Conservation (phyloP, 768 basidiomycete genomes). For the Lentinus brumalis region DNA sequence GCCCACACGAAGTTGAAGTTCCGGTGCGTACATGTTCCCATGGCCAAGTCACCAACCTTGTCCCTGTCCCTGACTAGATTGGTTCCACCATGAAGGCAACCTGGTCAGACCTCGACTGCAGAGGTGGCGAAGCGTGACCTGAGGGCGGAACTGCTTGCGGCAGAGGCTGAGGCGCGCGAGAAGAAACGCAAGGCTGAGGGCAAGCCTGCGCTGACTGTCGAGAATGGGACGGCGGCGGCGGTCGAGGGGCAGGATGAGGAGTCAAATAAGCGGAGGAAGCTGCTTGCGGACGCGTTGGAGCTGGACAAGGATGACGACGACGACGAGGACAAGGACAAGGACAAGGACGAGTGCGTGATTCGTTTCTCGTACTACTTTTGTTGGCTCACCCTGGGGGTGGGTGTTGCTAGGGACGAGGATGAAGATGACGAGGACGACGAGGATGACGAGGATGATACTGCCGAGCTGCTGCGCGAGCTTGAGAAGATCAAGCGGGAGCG, state of each 20-base stretch:
- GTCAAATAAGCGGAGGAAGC: slow-evolving; percentile 78
- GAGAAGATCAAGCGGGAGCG: slow-evolving; percentile 98
- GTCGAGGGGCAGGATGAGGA: slow-evolving; percentile 60
- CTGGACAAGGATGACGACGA: slow-evolving; percentile 91
- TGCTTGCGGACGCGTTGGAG: slow-evolving; percentile 84
- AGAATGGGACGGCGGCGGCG: slow-evolving; percentile 43
- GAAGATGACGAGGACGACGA: slow-evolving; percentile 55
- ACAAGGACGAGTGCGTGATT: slow-evolving; percentile 46
- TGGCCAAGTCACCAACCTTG: neutral
- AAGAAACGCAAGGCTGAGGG: slow-evolving; percentile 94
- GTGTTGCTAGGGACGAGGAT: slow-evolving; percentile 26
- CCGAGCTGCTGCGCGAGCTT: slow-evolving; percentile 92
- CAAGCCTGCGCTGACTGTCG: slow-evolving; percentile 37
- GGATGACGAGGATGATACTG: slow-evolving; percentile 86
- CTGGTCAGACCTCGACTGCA: slow-evolving; percentile 79
- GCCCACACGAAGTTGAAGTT: slow-evolving; percentile 98
- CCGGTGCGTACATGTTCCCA: slow-evolving; percentile 53
- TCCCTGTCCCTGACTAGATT: neutral
- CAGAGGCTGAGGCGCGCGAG: slow-evolving; percentile 85
- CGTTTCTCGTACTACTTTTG: neutral
- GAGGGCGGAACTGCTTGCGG: slow-evolving; percentile 76
- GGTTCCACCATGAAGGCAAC: slow-evolving; percentile 56
- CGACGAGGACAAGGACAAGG: slow-evolving; percentile 48
- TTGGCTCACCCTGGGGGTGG: neutral
- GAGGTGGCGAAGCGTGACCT: slow-evolving; percentile 84